Base-by-base conservation (phyloP, 306 rosid genomes). In the Gastrolobium villosum region DNA sequence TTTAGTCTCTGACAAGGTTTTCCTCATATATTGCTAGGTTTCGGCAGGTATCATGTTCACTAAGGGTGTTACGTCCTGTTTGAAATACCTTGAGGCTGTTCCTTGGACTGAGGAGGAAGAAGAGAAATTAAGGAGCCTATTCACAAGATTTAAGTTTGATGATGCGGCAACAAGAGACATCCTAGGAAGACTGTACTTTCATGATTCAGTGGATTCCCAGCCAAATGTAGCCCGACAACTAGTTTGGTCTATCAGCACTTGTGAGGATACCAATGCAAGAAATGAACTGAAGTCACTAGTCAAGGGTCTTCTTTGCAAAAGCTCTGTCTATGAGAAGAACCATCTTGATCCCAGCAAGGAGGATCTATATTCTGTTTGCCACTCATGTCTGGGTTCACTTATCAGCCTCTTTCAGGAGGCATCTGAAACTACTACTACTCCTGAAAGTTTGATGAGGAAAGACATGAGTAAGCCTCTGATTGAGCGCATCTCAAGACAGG, bases 21-120 rank as follows among this genome's bases (percentile, higher is more conserved):
- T 65, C 57, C 2, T 40, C 8, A 68, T 75, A 7, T 77, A 31
- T 78, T 68, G 2, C 76, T 77, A 91, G 98, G 93, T 93, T 34
- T 91, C 93, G 0, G 93, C 97, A 7, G 89, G 94, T 43, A 91
- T 93, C 62, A 88, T 84, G 94, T 93, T 91, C 86, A 81, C 85
- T 6, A 91, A 77, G 87, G 92, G 94, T 37, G 91, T 93, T 75
- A 77, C 82, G 63, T 88, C 91, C 41, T 93, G 98, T 86, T 83
- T 93, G 40, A 87, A 84, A 70, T 91, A 89, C 81, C 91, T 93
- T 8, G 98, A 93, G 83, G 98, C 97, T 52, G 94, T 93, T 86
- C 96, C 96, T 84, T 93, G 96, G 96, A 89, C 94, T 3, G 98
- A 93, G 83, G 98, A 93, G 81, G 96, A 93, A 81, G 96, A 91